phyloP scores from a whole-genome alignment of 2,329 filamentous ascomycete species.

The Aspergillus quadricinctus region DNA sequence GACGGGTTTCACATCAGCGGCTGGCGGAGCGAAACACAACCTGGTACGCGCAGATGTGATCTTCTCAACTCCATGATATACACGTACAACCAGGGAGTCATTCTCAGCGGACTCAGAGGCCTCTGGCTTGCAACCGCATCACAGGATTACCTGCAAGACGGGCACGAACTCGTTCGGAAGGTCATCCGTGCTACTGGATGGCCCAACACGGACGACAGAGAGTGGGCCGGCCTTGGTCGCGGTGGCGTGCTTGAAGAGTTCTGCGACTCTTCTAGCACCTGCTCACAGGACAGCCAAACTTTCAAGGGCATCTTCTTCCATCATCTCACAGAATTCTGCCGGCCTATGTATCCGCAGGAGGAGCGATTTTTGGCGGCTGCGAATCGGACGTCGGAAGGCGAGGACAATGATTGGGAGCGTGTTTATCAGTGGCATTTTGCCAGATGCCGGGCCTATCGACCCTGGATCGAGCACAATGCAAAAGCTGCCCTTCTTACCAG shows the following conservation, averaged over 20 bases:
- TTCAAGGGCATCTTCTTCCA: constrained; percentile 97
- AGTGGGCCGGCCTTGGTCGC: constrained; percentile 72
- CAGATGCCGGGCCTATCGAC: constrained; percentile 62
- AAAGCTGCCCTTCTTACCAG: constrained; percentile 67
- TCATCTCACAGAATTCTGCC: constrained; percentile 76
- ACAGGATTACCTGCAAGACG: constrained; percentile 68
- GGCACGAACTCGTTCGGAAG: constrained; percentile 68
- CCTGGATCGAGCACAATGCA: constrained; percentile 78
- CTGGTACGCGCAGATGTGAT: constrained; percentile 71
- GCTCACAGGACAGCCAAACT: constrained; percentile 78
- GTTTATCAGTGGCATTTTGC: constrained; percentile 50
- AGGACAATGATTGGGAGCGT: constrained; percentile 41
- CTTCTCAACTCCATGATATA: constrained; percentile 82
- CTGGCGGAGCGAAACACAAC: constrained; percentile 52
- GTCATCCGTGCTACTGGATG: constrained; percentile 79
- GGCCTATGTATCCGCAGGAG: constrained; percentile 52
- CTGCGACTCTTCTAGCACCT: constrained; percentile 70
- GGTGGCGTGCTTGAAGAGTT: constrained; percentile 77
- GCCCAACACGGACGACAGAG: constrained; percentile 40
- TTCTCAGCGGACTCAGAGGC: constrained; percentile 75
- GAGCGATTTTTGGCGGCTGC: constrained; percentile 41
- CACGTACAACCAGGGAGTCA: constrained; percentile 91
- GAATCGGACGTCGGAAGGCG: constrained; percentile 19
- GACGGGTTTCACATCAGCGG: constrained; percentile 85
- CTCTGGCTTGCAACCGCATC: constrained; percentile 75